phyloP scores from a whole-genome alignment of 2,329 filamentous ascomycete species.

The Colletotrichum chlorophyti region DNA sequence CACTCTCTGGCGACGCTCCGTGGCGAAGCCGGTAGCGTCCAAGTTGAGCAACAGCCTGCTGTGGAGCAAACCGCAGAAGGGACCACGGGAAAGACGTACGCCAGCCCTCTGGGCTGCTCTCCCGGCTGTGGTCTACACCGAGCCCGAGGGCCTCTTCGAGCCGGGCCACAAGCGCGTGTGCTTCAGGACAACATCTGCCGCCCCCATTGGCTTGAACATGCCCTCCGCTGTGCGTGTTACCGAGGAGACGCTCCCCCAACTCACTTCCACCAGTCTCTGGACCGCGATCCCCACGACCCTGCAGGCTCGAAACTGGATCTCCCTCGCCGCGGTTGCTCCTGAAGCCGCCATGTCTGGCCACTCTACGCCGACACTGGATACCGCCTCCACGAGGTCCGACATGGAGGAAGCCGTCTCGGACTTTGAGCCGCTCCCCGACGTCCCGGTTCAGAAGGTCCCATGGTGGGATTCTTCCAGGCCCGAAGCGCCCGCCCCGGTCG shows the following conservation, averaged over 20 bases:
- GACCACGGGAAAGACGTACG: not conserved
- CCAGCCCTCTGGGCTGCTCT: slow-evolving; percentile 29
- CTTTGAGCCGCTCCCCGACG: slow-evolving; percentile 15
- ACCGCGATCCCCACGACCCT: slow-evolving; percentile 15
- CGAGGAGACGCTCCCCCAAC: slow-evolving; percentile 35
- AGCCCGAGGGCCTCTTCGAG: slow-evolving; percentile 32
- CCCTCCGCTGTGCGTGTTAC: slow-evolving; percentile 32
- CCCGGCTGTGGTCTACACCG: not conserved
- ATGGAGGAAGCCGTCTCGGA: slow-evolving; percentile 11
- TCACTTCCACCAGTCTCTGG: slow-evolving; percentile 45
- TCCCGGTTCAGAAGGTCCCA: not conserved
- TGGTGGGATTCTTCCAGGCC: slow-evolving; percentile 25
- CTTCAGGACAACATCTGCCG: slow-evolving; percentile 30
- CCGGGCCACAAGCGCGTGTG: slow-evolving; percentile 27
- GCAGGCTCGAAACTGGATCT: slow-evolving; percentile 33
- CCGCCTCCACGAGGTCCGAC: slow-evolving; percentile 13
- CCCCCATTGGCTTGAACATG: slow-evolving; percentile 27
- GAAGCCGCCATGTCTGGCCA: slow-evolving; percentile 5
- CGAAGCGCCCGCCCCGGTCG: not conserved
- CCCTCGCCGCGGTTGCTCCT: slow-evolving; percentile 1
- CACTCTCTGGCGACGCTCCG: slow-evolving; percentile 40
- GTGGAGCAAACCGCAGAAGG: slow-evolving; percentile 21
- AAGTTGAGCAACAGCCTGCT: slow-evolving; percentile 3
- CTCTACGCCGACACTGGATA: slow-evolving; percentile 19
- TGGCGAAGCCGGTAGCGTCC: not conserved